A percentile compares a stretch with the other conserved stretches of the same genome.
phyloP scores from a whole-genome alignment of 2,329 filamentous ascomycete species.

The Niveomyces coronatus region DNA sequence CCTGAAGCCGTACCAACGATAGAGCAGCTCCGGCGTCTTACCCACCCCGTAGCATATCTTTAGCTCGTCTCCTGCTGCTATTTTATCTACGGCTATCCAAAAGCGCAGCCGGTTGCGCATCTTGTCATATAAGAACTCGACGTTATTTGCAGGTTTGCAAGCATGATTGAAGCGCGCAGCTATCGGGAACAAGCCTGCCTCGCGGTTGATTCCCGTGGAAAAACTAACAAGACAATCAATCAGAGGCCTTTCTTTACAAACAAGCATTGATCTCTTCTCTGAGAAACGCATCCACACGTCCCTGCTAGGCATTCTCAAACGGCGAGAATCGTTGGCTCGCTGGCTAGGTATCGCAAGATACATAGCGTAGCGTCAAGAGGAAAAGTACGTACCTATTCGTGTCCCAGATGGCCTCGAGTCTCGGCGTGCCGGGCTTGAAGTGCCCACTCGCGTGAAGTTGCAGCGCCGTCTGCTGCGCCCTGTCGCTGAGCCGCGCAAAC shows the following conservation, averaged over 20 bases:
- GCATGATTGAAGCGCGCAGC: conserved; percentile 50
- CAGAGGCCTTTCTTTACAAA: not conserved
- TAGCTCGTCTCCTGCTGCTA: conserved; percentile 37
- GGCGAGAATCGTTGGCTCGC: no score
- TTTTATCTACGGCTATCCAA: conserved; percentile 21
- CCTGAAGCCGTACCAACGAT: conserved; percentile 38
- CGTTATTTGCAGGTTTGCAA: conserved; percentile 32
- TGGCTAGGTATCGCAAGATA: no score
- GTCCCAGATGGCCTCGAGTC: conserved; percentile 28
- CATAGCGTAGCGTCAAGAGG: not conserved
- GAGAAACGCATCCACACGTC: not conserved
- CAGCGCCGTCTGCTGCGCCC: conserved; percentile 23
- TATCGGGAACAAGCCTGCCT: conserved; percentile 36
- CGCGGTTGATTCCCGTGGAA: conserved; percentile 11
- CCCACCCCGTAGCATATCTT: conserved; percentile 38
- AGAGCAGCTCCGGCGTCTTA: conserved; percentile 26
- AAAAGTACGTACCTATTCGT: conserved; percentile 32
- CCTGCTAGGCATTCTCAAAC: no score
- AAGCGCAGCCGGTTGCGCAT: conserved; percentile 28
- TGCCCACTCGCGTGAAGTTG: conserved; percentile 27
- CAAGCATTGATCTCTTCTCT: no score
- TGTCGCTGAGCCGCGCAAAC: conserved; percentile 24
- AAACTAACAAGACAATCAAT: conserved; percentile 16
- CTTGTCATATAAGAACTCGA: conserved; percentile 33
- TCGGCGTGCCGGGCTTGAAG: conserved; percentile 18